phyloP scores from a whole-genome alignment of 495 filamentous ascomycete species.

The Tuber aestivum region DNA sequence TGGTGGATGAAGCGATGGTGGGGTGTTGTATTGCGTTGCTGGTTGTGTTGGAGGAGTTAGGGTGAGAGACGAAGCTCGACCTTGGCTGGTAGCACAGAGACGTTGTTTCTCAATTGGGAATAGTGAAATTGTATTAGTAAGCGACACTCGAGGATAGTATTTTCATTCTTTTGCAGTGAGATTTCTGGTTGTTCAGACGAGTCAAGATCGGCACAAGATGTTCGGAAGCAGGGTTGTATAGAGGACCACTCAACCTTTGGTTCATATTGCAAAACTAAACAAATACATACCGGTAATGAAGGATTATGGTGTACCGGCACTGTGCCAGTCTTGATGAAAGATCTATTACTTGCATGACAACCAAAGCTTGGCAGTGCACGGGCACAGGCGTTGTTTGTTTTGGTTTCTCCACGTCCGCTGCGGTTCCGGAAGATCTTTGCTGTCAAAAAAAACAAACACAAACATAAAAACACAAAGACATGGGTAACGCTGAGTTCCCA shows the following conservation, averaged over 20 bases:
- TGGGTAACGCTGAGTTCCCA: background rate
- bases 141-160: background rate
- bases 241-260: background rate
- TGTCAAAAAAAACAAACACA: slow-evolving; percentile 38
- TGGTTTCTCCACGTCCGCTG: slow-evolving; percentile 22
- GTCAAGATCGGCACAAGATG: background rate
- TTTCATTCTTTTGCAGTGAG: background rate
- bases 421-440: slow-evolving; percentile 15
- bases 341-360: background rate
- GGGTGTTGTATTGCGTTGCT: slow-evolving; percentile 24
- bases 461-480: slow-evolving; percentile 25
- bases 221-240: background rate
- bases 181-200: background rate
- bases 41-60: slow-evolving; percentile 33
- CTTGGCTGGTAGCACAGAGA: slow-evolving; percentile 36
- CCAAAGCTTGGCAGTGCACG: slow-evolving; percentile 25
- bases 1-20: slow-evolving; percentile 26
- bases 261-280: background rate
- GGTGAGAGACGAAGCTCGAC: slow-evolving; percentile 33
- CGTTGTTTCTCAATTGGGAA: slow-evolving; percentile 21
- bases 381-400: slow-evolving; percentile 31
- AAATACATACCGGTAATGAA: background rate
- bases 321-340: background rate
- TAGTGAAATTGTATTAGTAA: slow-evolving; percentile 17
- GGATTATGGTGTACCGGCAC: background rate